Evolutionary conservation across 345 rosid genomes (phyloP).

Genomic region (Citrus medica): DNA sequence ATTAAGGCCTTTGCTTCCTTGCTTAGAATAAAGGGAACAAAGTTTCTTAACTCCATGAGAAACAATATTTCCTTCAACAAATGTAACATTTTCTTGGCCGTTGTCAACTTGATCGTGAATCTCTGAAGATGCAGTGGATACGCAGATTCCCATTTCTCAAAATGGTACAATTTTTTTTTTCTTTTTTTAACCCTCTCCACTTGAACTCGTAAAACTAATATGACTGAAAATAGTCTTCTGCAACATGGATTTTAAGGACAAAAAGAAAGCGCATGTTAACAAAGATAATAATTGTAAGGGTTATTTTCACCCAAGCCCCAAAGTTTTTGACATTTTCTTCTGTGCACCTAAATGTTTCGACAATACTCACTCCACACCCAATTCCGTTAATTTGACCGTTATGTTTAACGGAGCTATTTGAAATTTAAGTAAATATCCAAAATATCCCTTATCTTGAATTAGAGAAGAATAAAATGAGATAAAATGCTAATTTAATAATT

Average conservation of each 20-base stretch:
- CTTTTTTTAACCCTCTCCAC: background rate
- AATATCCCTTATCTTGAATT: too few species aligned
- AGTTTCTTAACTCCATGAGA: slow-evolving; percentile 17
- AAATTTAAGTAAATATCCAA: too few species aligned
- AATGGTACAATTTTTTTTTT: background rate
- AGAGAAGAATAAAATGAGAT: too few species aligned
- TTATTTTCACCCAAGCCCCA: too few species aligned
- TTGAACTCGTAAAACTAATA: slow-evolving; percentile 9
- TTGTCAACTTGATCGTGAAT: slow-evolving; percentile 25
- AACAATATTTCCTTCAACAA: slow-evolving; percentile 6
- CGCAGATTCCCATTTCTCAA: slow-evolving; percentile 51
- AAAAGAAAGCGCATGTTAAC: slow-evolving; percentile 20
- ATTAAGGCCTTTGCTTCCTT: slow-evolving; percentile 74
- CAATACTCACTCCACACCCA: too few species aligned
- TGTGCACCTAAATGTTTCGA: too few species aligned
- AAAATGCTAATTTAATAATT: too few species aligned
- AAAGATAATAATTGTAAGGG: background rate
- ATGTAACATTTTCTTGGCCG: slow-evolving; percentile 19
- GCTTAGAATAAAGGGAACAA: slow-evolving; percentile 56
- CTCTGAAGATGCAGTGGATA: slow-evolving; percentile 44
- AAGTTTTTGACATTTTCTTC: too few species aligned
- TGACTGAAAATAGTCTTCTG: slow-evolving; percentile 10
- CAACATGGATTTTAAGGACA: slow-evolving; percentile 25
- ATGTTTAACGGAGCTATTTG: too few species aligned
- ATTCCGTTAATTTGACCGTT: too few species aligned